Evolutionary conservation across 1,284 basidiomycete genomes (phyloP).

Genomic region (Phellinidium pouzarii): DNA sequence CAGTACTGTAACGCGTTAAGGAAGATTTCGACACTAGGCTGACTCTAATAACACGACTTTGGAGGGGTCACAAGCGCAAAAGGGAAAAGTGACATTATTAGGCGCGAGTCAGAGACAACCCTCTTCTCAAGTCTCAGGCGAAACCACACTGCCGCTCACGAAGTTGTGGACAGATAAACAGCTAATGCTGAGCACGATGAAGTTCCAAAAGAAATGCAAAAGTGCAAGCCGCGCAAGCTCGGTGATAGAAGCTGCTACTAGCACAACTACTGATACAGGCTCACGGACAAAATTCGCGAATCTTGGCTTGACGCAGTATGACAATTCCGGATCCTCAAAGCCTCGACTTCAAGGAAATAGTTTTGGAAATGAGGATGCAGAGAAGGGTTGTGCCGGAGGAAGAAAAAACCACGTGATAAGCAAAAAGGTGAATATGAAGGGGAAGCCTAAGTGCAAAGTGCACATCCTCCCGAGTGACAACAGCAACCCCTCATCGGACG

Average conservation of each 20-base stretch:
- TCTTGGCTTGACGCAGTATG: conserved; percentile 3
- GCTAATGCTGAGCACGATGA: not conserved
- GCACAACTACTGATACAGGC: not conserved
- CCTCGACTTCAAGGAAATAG: not conserved
- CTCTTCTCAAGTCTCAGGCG: not conserved
- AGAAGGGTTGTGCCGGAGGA: not conserved
- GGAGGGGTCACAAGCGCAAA: not conserved
- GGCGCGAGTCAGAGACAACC: not conserved
- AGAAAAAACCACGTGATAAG: not conserved
- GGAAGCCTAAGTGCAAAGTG: not conserved
- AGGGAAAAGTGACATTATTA: not conserved
- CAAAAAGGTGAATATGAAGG: not conserved
- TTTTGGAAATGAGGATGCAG: not conserved
- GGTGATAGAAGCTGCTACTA: not conserved
- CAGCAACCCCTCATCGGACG: not conserved
- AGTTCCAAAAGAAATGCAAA: not conserved
- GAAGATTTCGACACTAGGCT: conserved; percentile 1
- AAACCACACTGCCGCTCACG: not conserved
- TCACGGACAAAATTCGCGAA: conserved; percentile 4
- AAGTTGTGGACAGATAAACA: not conserved
- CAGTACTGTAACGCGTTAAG: not conserved
- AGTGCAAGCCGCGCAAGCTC: not conserved
- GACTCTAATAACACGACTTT: not conserved
- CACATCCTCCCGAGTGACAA: not conserved
- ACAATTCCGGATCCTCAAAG: not conserved